Conservation (phyloP, 129 eudicot genomes). For the Helianthus tuberosus region DNA sequence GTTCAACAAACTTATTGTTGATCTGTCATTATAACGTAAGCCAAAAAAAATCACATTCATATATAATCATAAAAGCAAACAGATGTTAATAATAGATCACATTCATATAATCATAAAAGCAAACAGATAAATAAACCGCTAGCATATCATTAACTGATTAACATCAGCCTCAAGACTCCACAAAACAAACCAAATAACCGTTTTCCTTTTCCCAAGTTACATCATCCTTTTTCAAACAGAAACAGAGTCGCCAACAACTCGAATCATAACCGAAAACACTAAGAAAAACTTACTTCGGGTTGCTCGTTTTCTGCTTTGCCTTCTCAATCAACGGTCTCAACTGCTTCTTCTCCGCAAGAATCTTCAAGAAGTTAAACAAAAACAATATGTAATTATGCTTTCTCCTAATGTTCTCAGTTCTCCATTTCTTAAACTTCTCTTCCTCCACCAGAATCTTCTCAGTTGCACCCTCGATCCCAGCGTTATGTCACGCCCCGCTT, state of each 20-base stretch:
- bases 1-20: too few species aligned
- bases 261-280: neutral
- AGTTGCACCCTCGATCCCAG: slow-evolving; percentile 78
- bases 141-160: slow-evolving; percentile 9
- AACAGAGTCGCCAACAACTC: slow-evolving; percentile 8
- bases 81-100: too few species aligned
- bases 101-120: too few species aligned
- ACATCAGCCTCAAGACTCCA: slow-evolving; percentile 14
- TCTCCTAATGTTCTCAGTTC: slow-evolving; percentile 81
- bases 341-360: slow-evolving; percentile 99
- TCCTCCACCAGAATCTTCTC: slow-evolving; percentile 96
- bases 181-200: slow-evolving; percentile 12
- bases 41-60: neutral
- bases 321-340: slow-evolving; percentile 92
- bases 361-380: slow-evolving; percentile 88
- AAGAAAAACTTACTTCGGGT: slow-evolving; percentile 38
- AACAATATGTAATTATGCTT: slow-evolving; percentile 94
- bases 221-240: slow-evolving; percentile 17
- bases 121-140: slow-evolving; percentile 12
- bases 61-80: neutral
- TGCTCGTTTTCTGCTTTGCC: slow-evolving; percentile 81
- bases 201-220: slow-evolving; percentile 4
- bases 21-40: too few species aligned
- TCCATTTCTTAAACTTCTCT: slow-evolving; percentile 96
- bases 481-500: slow-evolving; percentile 7